A percentile compares a stretch with the other conserved stretches of the same genome.
Conservation (phyloP, 305 asterid species). For the Solanum chacoense region DNA sequence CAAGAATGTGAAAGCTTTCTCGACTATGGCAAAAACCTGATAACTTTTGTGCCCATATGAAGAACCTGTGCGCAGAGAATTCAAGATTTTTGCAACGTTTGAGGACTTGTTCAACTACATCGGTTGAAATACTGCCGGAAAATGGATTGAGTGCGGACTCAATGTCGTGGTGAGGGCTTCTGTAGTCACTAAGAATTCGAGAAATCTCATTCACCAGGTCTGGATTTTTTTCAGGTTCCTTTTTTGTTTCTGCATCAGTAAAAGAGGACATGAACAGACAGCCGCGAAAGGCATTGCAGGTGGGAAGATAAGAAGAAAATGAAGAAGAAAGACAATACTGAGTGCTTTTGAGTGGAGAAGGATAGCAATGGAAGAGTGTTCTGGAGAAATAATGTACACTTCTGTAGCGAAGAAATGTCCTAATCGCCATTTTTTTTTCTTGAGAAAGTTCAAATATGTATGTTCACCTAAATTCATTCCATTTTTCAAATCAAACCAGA, state of each 20-base stretch:
- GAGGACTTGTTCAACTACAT: conserved; percentile 66
- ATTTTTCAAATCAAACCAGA: background rate
- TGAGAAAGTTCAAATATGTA: background rate
- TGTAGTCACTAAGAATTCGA: conserved; percentile 70
- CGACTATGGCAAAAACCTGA: conserved; percentile 58
- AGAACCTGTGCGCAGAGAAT: conserved; percentile 89
- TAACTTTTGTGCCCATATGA: conserved; percentile 59
- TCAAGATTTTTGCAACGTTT: conserved; percentile 77
- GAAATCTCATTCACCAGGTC: conserved; percentile 66
- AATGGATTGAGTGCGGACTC: conserved; percentile 75
- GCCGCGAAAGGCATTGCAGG: conserved; percentile 9
- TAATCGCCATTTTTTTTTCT: conserved; percentile 25
- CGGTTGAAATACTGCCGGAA: conserved; percentile 25
- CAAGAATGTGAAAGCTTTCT: conserved; percentile 54
- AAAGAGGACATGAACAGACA: conserved; percentile 7
- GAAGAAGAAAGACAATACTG: conserved; percentile 3
- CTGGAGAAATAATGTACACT: background rate
- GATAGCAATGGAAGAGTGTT: conserved; percentile 6
- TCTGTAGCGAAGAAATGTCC: conserved; percentile 4
- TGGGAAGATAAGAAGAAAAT: background rate
- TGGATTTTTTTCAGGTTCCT: conserved; percentile 6
- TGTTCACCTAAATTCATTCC: background rate
- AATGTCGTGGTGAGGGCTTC: conserved; percentile 77
- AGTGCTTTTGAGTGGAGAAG: background rate
- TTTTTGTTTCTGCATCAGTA: background rate